phyloP scores from a whole-genome alignment of 768 basidiomycete species.

The Lepiota venenata region DNA sequence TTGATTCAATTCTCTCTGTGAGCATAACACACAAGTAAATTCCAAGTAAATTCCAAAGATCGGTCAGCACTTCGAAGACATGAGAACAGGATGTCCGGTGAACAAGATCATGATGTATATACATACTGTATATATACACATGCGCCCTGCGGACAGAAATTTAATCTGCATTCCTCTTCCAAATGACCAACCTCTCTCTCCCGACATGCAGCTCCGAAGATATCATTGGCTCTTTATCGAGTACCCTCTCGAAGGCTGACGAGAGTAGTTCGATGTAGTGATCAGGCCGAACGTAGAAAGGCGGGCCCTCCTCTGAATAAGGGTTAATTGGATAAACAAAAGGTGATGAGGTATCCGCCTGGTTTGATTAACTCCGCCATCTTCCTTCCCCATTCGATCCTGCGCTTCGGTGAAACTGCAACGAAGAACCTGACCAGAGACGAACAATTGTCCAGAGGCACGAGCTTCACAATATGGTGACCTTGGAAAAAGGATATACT shows the following conservation, averaged over 20 bases:
- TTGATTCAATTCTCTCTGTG: too few species aligned
- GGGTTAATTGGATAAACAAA: conserved; percentile 56
- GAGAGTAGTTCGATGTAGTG: conserved; percentile 52
- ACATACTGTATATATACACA: too few species aligned
- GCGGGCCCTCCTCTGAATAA: conserved; percentile 48
- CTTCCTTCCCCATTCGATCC: conserved; percentile 54
- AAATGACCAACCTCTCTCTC: conserved; percentile 51
- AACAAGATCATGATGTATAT: too few species aligned
- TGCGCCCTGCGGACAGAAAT: too few species aligned
- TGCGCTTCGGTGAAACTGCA: conserved; percentile 55
- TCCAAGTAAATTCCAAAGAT: too few species aligned
- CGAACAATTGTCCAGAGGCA: too few species aligned
- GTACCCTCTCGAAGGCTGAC: conserved; percentile 47
- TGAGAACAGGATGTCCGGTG: too few species aligned
- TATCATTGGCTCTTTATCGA: conserved; percentile 47
- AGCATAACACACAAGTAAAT: too few species aligned
- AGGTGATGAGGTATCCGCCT: conserved; percentile 60
- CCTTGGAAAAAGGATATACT: conserved; percentile 12
- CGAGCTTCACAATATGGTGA: not conserved
- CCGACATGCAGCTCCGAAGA: conserved; percentile 39
- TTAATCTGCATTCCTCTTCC: conserved; percentile 32
- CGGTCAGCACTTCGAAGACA: too few species aligned
- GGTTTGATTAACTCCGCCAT: conserved; percentile 54
- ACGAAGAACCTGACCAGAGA: conserved; percentile 58
- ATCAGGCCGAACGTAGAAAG: conserved; percentile 55